Conservation (phyloP, 2,329 filamentous ascomycete species). For the Ophiosphaerella korrae region DNA sequence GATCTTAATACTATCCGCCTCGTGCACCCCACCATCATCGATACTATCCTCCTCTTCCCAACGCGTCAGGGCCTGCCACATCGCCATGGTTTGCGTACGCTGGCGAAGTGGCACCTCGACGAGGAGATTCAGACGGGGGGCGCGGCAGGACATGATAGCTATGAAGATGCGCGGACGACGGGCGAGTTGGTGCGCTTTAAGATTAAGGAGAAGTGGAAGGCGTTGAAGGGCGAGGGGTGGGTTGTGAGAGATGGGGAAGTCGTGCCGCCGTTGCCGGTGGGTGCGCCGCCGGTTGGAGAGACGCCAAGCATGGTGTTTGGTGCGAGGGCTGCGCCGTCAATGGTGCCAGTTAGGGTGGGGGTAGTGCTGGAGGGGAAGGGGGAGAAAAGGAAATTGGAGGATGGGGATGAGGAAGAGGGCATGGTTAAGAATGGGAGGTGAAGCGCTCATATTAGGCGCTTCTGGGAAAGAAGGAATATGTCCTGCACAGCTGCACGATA, state of each 20-base stretch:
- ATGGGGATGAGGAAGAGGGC: no score
- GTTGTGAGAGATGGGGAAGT: constrained; percentile 40
- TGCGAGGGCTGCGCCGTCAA: constrained; percentile 17
- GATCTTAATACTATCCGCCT: constrained; percentile 86
- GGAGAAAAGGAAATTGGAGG: no score
- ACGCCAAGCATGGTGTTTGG: constrained; percentile 2
- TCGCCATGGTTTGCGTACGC: constrained; percentile 75
- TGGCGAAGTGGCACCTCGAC: constrained; percentile 72
- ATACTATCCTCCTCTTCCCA: constrained; percentile 84
- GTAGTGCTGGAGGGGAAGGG: no score
- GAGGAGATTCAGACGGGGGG: constrained; percentile 78
- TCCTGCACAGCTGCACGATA: no score
- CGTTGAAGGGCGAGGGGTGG: constrained; percentile 72
- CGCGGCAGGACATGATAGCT: constrained; percentile 80
- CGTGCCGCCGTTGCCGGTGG: constrained; percentile 35
- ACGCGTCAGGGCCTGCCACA: constrained; percentile 77
- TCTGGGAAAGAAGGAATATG: no score
- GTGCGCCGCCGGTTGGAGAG: constrained; percentile 15
- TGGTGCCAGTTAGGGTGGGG: constrained; percentile 12
- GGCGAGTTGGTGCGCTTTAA: constrained; percentile 81
- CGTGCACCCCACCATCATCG: constrained; percentile 82
- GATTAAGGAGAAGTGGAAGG: constrained; percentile 72
- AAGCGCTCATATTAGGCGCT: no score
- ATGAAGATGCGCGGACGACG: constrained; percentile 87
- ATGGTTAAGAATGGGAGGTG: no score